Conservation (phyloP, 805 yeast species). For the Yarrowia sp. region DNA sequence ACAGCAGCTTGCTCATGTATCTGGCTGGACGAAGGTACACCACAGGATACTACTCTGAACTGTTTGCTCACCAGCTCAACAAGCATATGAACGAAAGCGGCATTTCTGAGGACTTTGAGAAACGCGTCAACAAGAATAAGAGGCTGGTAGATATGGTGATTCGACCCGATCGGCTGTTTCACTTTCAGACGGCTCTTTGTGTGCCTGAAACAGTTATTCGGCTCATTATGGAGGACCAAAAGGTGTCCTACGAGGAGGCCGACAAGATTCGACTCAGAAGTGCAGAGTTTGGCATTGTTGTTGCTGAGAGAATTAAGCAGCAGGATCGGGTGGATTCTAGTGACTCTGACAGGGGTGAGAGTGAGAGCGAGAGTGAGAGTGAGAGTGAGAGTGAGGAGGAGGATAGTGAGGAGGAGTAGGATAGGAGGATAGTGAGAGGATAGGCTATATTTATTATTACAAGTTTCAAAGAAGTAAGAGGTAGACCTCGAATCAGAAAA, state of each 20-base stretch:
- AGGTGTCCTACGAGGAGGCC: background rate
- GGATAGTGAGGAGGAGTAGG: background rate
- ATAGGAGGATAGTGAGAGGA: background rate
- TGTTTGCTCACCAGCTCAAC: background rate
- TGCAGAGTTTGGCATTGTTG: background rate
- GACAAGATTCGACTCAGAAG: background rate
- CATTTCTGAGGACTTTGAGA: background rate
- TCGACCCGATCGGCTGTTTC: background rate
- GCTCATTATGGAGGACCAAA: background rate
- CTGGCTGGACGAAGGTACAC: background rate
- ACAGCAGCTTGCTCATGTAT: background rate
- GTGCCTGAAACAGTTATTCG: slow-evolving; percentile 3
- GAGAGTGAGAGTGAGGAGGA: background rate
- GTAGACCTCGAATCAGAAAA: too few species aligned
- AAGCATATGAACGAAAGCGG: background rate
- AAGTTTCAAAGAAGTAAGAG: too few species aligned
- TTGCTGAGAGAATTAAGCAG: background rate
- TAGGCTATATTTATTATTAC: background rate
- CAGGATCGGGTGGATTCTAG: background rate
- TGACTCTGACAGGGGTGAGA: background rate
- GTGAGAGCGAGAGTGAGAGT: background rate
- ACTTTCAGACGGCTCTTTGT: slow-evolving; percentile 1
- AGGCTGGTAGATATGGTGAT: background rate
- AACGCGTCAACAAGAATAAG: background rate
- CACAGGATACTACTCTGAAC: background rate